phyloP scores from a whole-genome alignment of 192 early-diverging fungal species.

The Podila verticillata region DNA sequence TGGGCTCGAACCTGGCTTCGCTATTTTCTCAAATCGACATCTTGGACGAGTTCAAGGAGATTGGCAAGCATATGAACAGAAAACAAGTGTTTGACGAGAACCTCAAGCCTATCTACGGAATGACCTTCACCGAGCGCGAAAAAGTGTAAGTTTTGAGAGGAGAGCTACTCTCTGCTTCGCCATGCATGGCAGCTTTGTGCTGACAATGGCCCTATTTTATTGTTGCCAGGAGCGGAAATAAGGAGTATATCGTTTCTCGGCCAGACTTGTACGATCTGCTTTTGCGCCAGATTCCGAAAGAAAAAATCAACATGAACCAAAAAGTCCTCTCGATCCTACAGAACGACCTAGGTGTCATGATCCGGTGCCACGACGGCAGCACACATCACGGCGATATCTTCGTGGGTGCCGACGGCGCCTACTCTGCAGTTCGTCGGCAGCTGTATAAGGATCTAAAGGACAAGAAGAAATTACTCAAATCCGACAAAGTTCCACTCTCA shows the following conservation, averaged over 20 bases:
- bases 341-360: slow-evolving; percentile 1
- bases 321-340: slow-evolving; percentile 7
- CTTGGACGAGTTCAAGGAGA: too few species aligned
- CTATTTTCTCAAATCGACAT: too few species aligned
- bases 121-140: too few species aligned
- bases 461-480: not conserved
- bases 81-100: too few species aligned
- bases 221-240: too few species aligned
- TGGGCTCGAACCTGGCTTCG: too few species aligned
- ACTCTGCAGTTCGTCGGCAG: slow-evolving; percentile 1
- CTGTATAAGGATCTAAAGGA: slow-evolving; percentile 7
- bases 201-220: too few species aligned
- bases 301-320: slow-evolving; percentile 5
- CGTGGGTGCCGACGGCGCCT: slow-evolving; percentile 14
- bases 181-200: too few species aligned
- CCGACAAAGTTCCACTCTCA: not conserved
- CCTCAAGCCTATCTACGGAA: too few species aligned
- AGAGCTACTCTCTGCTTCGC: too few species aligned
- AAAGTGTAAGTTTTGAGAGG: too few species aligned
- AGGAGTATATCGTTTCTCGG: not conserved
- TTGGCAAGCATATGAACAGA: too few species aligned
- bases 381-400: slow-evolving; percentile 8
- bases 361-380: slow-evolving; percentile 4
- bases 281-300: not conserved
- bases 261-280: slow-evolving; percentile 9